Evolutionary conservation across 352 stramenopile species (phyloP).

Genomic region (Globisporangium spinosum): DNA sequence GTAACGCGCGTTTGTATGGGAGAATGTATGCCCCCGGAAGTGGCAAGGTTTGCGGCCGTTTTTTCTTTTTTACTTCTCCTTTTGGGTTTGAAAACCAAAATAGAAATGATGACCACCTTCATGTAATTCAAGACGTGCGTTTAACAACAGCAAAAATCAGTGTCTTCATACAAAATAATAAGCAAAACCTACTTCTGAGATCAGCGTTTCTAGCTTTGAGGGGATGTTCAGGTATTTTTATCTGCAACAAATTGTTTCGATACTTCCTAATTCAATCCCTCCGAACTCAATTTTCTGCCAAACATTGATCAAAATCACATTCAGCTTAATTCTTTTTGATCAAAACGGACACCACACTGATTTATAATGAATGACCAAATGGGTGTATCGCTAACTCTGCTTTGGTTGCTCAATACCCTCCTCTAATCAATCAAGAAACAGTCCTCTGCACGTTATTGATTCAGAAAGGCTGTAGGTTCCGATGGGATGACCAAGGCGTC

Average conservation of each 20-base stretch:
- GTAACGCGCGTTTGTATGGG: slow-evolving; percentile 11
- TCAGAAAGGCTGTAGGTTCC: neutral
- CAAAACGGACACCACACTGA: neutral
- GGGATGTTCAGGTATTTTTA: neutral
- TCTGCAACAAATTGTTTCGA: neutral
- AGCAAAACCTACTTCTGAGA: neutral
- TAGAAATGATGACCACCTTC: neutral
- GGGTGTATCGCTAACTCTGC: too few relatives aligned
- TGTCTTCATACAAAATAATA: neutral
- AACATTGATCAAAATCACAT: neutral
- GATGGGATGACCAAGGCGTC: neutral
- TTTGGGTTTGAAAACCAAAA: slow-evolving; percentile 13
- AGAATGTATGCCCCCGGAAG: slow-evolving; percentile 11
- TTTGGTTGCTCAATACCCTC: neutral
- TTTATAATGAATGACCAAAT: neutral
- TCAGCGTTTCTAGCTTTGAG: neutral
- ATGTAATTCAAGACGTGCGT: neutral
- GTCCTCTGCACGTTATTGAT: neutral
- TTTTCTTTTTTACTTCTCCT: neutral
- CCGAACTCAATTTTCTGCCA: neutral
- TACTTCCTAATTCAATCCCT: neutral
- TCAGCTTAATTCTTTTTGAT: too few relatives aligned
- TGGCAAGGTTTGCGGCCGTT: slow-evolving; percentile 1
- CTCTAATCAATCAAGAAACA: neutral
- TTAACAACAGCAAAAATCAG: neutral